phyloP scores from a whole-genome alignment of 2,329 filamentous ascomycete genomes.

The Paecilomyces fulvus region DNA sequence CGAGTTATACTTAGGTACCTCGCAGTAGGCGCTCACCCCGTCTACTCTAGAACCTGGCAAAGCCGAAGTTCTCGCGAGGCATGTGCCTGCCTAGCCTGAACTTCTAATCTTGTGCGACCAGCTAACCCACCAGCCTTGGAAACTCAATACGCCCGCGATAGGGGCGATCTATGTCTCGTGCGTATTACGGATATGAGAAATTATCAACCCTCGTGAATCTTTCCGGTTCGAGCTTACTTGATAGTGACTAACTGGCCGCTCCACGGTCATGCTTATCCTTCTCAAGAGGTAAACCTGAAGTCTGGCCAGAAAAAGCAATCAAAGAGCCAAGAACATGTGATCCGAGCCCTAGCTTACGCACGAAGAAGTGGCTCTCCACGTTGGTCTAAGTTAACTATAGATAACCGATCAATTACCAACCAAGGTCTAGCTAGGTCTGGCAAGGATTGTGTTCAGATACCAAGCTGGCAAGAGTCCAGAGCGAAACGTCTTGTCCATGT shows the following conservation, averaged over 20 bases:
- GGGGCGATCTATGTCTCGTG: not conserved
- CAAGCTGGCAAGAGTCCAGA: not conserved
- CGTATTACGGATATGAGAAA: not conserved
- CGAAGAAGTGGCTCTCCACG: not conserved
- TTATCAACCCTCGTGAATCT: not conserved
- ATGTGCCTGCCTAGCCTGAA: not conserved
- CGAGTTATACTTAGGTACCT: not conserved
- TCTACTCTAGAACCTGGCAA: not conserved
- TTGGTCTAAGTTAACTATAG: too few relatives aligned
- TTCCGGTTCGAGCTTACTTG: not conserved
- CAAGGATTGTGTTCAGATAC: not conserved
- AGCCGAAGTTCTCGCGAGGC: not conserved
- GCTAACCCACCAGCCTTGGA: not conserved
- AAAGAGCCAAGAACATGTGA: conserved; percentile 10
- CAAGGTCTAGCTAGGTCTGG: not conserved
- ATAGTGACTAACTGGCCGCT: not conserved
- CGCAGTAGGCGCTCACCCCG: not conserved
- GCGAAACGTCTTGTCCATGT: not conserved
- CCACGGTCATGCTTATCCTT: not conserved
- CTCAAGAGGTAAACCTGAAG: not conserved
- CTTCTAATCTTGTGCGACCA: not conserved
- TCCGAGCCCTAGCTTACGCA: conserved; percentile 8
- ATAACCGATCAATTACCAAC: not conserved
- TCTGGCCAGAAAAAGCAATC: not conserved
- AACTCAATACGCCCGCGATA: not conserved